A percentile compares a stretch with the other conserved stretches of the same genome.
phyloP scores from a whole-genome alignment of 2,329 filamentous ascomycete species.

The Epichloe gansuensis region DNA sequence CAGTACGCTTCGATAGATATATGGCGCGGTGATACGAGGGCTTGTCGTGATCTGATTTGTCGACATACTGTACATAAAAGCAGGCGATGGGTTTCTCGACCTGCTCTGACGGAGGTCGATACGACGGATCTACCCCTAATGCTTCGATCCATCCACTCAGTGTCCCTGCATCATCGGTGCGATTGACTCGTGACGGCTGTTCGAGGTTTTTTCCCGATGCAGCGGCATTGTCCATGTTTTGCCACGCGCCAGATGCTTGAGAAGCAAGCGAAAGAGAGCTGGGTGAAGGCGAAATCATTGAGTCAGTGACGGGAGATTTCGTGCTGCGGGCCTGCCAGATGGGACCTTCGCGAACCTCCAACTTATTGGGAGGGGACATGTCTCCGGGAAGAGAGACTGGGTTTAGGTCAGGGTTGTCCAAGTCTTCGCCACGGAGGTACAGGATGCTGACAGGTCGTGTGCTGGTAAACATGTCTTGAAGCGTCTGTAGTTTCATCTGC shows the following conservation, averaged over 20 bases:
- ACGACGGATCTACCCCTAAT: constrained; percentile 74
- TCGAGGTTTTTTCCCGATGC: constrained; percentile 32
- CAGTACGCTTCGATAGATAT: constrained; percentile 66
- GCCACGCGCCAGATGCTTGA: constrained; percentile 41
- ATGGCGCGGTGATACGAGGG: constrained; percentile 68
- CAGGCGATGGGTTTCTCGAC: constrained; percentile 66
- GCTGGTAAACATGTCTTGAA: constrained; percentile 83
- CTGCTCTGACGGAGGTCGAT: constrained; percentile 65
- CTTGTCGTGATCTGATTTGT: constrained; percentile 34
- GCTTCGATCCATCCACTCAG: constrained; percentile 81
- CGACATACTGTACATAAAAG: constrained; percentile 61
- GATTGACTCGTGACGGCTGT: constrained; percentile 38
- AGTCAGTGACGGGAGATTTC: constrained; percentile 44
- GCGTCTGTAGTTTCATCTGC: constrained; percentile 61
- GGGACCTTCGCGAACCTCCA: constrained; percentile 31
- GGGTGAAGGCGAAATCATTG: constrained; percentile 53
- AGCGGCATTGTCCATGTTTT: constrained; percentile 41
- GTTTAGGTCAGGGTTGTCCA: constrained; percentile 67
- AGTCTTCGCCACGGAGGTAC: constrained; percentile 62
- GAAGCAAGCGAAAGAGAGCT: constrained; percentile 52
- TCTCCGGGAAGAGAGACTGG: constrained; percentile 64
- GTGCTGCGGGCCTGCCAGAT: constrained; percentile 41
- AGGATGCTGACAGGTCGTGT: constrained; percentile 66
- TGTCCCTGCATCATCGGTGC: constrained; percentile 48
- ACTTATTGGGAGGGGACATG: constrained; percentile 44